Base-by-base conservation (phyloP, 2,329 filamentous ascomycete genomes). In the Aurifilum marmelostoma region DNA sequence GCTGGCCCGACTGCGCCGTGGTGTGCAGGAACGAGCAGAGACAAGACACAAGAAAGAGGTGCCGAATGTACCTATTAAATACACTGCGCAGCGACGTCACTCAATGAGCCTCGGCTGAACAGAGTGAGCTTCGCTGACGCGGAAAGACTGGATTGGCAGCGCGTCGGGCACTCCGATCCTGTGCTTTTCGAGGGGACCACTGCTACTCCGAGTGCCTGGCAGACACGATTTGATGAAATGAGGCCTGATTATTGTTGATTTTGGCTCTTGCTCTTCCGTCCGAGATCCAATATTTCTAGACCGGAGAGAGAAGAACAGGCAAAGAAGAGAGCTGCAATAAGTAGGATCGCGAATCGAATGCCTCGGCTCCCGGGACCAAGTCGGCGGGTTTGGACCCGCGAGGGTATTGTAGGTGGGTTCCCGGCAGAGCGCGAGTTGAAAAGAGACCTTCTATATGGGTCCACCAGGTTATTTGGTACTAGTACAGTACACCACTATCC, bases 391-490 rank as follows among this genome's bases (percentile, higher is more conserved):
- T n/a, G 47, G 43, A 16, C 62, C 16, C n/a, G 5, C 14, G 29
- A 64, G 34, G 27, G 43, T 39, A 11, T 9, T 37, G 34, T 37
- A 9, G 34, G 9, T 62, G 67, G 67, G 41, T 63, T 47, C 67
- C 63, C 58, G 50, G 56, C 43, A 41, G 39, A 43, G 34, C 34
- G 34, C 34, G 8, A 34, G 34, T 4, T 14, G 7, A 4, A 43
- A 7, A 43, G 41, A 47, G 37, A 63, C 59, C 50, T 54, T 47
- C 67, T 52, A 61, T 63, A 61, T 54, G 58, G 67, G 54, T 66
- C 56, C 63, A 27, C 67, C 63, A 66, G 67, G 41, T 47, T 47
- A n/a, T n/a, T 34, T 34, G 4, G 34, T 34, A 34, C 34, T 4
- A 34, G 4, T 66, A 39, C 11, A 61, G 21, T 56, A 32, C 50